Evolutionary conservation across 2,329 filamentous ascomycete genomes (phyloP), one percentile per base, ranked within the genome.

Genomic region (Pseudogymnoascus sp.): DNA sequence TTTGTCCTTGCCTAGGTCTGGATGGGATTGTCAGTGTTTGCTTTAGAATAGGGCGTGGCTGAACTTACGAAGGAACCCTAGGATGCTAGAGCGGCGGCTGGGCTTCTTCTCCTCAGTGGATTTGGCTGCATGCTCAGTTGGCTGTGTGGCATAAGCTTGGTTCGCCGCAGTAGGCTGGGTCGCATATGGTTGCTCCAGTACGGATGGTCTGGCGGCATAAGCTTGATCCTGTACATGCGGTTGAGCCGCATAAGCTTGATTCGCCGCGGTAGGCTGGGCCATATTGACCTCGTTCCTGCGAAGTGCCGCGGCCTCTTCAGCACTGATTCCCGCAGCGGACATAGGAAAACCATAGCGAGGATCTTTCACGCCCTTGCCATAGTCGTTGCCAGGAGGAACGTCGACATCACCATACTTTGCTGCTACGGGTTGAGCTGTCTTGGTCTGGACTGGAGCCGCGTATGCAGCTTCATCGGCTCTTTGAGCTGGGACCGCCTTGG

Each of bases 51-150:
- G 4, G n/a, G 3, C 26, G 3, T 16, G 6, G 56, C 11, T 16
- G 12, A n/a, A 65, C 68, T 65, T 65, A 70, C 69, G 68, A 3
- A 71, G 61, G 63, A 71, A 70, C 6, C 64, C 66, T 11, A 71
- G 61, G 8, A 71, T 38, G 7, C 68, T 67, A 35, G 63, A 64
- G 33, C 66, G 65, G 33, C 64, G 62, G 14, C 65, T 50, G 6
- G 65, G 31, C 59, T 65, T 61, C 62, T 63, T 31, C 56, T 64
- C 56, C 16, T 37, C 16, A 12, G 19, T 4, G 12, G 12, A 4
- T 56, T 66, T 68, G 7, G 65, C 60, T 31, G 66, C 61, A 46
- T 65, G 62, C 50, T 64, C n/a, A 24, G 60, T 38, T 33, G 63
- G 53, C 31, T 68, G 65, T 12, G 61, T n/a, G 60, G 24, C 33